Evolutionary conservation across 352 stramenopile genomes (phyloP).

Genomic region (Peronospora tabacina): DNA sequence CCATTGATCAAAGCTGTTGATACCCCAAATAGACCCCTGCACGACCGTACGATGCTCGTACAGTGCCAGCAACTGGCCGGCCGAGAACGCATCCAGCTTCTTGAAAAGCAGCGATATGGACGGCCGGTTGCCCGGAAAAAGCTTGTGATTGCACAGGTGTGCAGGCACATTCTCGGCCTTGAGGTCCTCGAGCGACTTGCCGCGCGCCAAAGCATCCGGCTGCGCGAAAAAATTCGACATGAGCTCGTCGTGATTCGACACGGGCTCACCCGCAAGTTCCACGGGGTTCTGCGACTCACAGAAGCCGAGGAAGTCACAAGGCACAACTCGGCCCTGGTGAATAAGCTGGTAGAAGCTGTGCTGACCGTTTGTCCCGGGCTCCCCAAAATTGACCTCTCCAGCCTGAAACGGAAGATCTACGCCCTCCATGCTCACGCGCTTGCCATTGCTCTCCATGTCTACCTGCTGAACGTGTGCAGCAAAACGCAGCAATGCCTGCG

Average conservation of each 20-base stretch:
- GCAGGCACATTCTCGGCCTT: constrained; percentile 89
- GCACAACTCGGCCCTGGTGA: constrained; percentile 95
- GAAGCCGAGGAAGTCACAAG: constrained; percentile 98
- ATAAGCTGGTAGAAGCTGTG: constrained; percentile 99
- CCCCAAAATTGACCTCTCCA: constrained; percentile 96
- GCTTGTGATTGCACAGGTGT: constrained; percentile 91
- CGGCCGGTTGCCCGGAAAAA: constrained; percentile 95
- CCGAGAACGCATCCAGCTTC: constrained; percentile 91
- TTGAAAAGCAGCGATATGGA: constrained; percentile 95
- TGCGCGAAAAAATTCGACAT: constrained; percentile 99
- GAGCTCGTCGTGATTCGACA: constrained; percentile 98
- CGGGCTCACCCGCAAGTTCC: constrained; percentile 59
- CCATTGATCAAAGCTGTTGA: constrained; percentile 99
- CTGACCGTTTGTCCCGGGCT: constrained; percentile 97
- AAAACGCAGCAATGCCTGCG: constrained; percentile 92
- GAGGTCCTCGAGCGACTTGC: constrained; percentile 93
- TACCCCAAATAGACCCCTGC: constrained; percentile 97
- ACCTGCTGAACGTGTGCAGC: constrained; percentile 97
- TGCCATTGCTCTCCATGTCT: constrained; percentile 99
- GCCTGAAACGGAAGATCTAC: constrained; percentile 89
- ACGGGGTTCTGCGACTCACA: constrained; percentile 90
- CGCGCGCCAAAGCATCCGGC: constrained; percentile 94
- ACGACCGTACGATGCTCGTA: constrained; percentile 97
- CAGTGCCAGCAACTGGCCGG: constrained; percentile 94
- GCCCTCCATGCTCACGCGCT: constrained; percentile 93